Percentiles rank a stretch among this genome's conserved stretches.
Evolutionary conservation across 192 early-diverging fungal species (phyloP).

Genomic region (Entomortierella parvispora): DNA sequence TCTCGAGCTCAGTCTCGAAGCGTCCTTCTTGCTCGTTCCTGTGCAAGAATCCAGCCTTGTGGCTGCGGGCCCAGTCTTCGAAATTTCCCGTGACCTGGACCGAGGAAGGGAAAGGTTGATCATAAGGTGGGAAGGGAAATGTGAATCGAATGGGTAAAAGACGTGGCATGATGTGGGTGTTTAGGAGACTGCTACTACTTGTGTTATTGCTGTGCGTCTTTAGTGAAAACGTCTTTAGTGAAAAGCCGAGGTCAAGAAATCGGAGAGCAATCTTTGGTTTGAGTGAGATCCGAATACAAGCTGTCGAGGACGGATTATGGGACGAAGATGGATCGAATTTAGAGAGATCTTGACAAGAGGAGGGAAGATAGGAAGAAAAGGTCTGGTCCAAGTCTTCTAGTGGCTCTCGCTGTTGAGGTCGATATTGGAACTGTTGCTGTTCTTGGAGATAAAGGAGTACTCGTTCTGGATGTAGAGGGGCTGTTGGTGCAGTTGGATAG

Average conservation of each 20-base stretch:
- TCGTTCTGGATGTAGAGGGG: too few species aligned
- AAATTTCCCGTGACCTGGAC: slow-evolving; percentile 26
- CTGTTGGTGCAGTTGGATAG: too few species aligned
- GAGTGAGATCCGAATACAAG: slow-evolving; percentile 9
- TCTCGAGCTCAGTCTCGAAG: slow-evolving; percentile 10
- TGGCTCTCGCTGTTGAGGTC: too few species aligned
- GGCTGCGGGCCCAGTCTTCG: slow-evolving; percentile 18
- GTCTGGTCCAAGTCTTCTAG: too few species aligned
- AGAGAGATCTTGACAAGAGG: background rate
- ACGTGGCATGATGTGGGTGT: background rate
- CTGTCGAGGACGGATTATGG: slow-evolving; percentile 4
- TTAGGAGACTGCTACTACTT: background rate
- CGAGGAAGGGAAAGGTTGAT: slow-evolving; percentile 3
- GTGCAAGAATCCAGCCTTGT: background rate
- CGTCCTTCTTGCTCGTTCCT: slow-evolving; percentile 8
- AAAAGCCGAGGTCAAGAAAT: slow-evolving; percentile 4
- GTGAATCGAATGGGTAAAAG: slow-evolving; percentile 12
- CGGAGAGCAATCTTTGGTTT: slow-evolving; percentile 5
- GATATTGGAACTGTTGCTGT: too few species aligned
- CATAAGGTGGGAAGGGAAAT: slow-evolving; percentile 10
- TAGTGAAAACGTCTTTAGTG: slow-evolving; percentile 4
- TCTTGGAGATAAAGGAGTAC: too few species aligned
- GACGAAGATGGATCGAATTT: background rate
- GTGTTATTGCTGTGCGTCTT: background rate
- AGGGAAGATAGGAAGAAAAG: background rate